A percentile compares a stretch with the other conserved stretches of the same genome.
phyloP scores from a whole-genome alignment of 2,329 filamentous ascomycete species.

The Albophoma yamanashiensis region DNA sequence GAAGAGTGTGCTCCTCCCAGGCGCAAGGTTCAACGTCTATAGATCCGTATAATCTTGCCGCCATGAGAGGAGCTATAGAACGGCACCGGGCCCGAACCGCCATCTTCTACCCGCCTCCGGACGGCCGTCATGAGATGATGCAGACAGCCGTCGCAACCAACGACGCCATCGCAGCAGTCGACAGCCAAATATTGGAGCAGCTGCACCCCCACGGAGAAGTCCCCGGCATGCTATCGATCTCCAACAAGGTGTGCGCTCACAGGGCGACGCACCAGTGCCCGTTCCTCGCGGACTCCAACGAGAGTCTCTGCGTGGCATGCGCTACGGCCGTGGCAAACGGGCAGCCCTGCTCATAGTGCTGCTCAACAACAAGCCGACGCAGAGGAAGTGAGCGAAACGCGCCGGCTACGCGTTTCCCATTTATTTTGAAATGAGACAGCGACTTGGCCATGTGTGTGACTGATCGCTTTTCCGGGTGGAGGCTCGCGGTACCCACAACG shows the following conservation, averaged over 20 bases:
- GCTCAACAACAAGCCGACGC: neutral
- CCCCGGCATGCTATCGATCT: conserved; percentile 6
- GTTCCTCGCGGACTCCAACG: conserved; percentile 16
- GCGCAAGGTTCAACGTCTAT: neutral
- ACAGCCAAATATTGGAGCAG: neutral
- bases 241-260: conserved; percentile 19
- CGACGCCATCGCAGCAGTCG: neutral
- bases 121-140: neutral
- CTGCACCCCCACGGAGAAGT: neutral
- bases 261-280: conserved; percentile 14
- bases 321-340: conserved; percentile 12
- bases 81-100: neutral
- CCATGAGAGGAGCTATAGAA: conserved; percentile 1
- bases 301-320: conserved; percentile 13
- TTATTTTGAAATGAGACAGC: neutral
- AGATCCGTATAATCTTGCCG: neutral
- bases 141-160: neutral
- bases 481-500: neutral
- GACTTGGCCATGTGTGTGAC: neutral
- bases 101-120: neutral
- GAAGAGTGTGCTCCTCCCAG: neutral
- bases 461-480: neutral
- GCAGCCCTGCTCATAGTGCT: conserved; percentile 11
- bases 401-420: neutral
- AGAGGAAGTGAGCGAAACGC: neutral